Conservation (phyloP, 371 early-diverging fungal species). For the Mucor lusitanicus region DNA sequence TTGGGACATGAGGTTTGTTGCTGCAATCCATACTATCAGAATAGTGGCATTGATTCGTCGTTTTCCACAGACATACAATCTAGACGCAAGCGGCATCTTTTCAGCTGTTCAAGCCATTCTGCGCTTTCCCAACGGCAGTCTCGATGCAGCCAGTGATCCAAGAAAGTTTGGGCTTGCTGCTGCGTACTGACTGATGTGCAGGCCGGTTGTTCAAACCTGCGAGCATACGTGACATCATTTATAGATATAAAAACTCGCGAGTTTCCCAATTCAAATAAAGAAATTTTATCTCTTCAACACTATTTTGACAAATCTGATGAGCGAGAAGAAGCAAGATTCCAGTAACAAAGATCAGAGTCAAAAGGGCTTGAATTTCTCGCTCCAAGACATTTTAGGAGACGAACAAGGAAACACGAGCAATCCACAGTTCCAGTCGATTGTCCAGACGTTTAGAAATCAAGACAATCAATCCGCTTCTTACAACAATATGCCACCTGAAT, state of each 20-base stretch:
- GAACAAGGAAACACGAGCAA: conserved; percentile 17
- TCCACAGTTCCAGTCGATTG: conserved; percentile 25
- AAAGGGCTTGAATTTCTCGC: conserved; percentile 25
- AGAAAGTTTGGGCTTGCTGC: conserved; percentile 41
- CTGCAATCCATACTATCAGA: too few species aligned
- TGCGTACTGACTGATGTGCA: conserved; percentile 13
- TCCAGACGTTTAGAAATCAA: conserved; percentile 16
- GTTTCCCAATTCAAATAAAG: background rate
- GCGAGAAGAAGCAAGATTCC: conserved; percentile 8
- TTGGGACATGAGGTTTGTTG: background rate
- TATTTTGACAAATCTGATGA: background rate
- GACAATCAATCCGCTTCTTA: conserved; percentile 23
- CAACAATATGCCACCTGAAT: conserved; percentile 35
- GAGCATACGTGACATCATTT: background rate
- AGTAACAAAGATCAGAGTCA: conserved; percentile 12
- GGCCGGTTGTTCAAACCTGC: background rate
- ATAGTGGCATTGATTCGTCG: background rate
- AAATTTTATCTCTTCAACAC: background rate
- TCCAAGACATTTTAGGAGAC: conserved; percentile 36
- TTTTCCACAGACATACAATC: background rate
- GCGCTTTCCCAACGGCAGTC: conserved; percentile 26
- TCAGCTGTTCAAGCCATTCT: conserved; percentile 36
- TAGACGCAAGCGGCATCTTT: background rate
- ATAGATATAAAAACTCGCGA: background rate
- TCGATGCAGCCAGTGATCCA: conserved; percentile 43